A percentile compares a stretch with the other conserved stretches of the same genome.
These are phyloP conservation scores for Bacterosira constricta DNA, from an alignment of 108 stramenopile genomes.

Conservation along the genomic window DNA sequence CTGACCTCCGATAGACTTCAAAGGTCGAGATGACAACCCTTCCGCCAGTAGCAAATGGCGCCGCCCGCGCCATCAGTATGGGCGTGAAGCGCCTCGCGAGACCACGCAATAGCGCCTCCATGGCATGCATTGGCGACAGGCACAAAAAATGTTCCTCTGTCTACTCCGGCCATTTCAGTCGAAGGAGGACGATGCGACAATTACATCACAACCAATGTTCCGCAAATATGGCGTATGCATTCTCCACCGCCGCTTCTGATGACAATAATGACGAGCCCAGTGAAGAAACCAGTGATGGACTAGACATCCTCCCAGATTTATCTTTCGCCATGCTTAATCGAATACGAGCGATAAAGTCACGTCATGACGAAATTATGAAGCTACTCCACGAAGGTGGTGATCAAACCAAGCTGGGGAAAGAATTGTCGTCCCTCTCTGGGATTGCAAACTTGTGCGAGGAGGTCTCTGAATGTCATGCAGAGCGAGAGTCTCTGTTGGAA, in stretches of 20 bases:
- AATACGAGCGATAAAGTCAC: slow-evolving; percentile 53
- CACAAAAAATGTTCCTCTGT: no score
- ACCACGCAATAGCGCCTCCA: neutral
- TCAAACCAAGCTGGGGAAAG: slow-evolving; percentile 59
- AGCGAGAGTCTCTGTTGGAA: slow-evolving; percentile 55
- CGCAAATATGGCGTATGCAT: no score
- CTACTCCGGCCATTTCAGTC: neutral
- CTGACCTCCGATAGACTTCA: no score
- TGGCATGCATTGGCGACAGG: no score
- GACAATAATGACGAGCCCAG: neutral
- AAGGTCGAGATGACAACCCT: no score
- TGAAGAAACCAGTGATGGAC: slow-evolving; percentile 7
- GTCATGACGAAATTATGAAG: slow-evolving; percentile 58
- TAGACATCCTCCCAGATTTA: slow-evolving; percentile 16
- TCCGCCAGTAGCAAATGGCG: no score
- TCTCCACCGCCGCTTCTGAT: no score
- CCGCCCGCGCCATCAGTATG: no score
- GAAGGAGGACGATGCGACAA: neutral
- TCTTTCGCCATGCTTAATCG: slow-evolving; percentile 42
- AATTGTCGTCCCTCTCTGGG: slow-evolving; percentile 60
- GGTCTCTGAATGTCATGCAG: slow-evolving; percentile 42
- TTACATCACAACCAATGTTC: no score
- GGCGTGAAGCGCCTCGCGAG: neutral
- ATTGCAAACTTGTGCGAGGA: slow-evolving; percentile 47
- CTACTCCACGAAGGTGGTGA: slow-evolving; percentile 52